Base-by-base conservation (phyloP, 768 basidiomycete species). In the Ephemerocybe angulata region DNA sequence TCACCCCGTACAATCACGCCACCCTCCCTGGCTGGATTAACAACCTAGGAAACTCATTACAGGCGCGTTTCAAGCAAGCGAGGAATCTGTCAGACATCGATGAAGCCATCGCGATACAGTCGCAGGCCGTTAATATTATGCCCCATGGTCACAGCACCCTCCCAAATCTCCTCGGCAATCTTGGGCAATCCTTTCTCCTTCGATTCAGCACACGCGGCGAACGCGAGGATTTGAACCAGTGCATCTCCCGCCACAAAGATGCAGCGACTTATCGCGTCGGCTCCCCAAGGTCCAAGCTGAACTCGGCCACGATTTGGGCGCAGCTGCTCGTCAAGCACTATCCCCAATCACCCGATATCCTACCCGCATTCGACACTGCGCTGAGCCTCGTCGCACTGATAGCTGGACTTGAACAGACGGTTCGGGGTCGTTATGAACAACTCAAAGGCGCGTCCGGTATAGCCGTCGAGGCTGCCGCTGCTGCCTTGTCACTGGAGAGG, bases 401-500 rank as follows among this genome's bases (percentile, higher is more conserved):
- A 35, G 33, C 17, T 8, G 33, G 33, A 8, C 33, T 17, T 35
- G 33, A 35, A 17, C 33, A 35, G 33, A 35, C 33, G 8, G 33
- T 35, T 17, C 33, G 17, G 33, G 8, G 33, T 35, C 33, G 33
- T 35, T 35, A 35, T 35, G 33, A 8, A 8, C 33, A 35, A 35
- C 33, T 35, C 33, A 8, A 35, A 17, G 33, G 17, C 8, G 33
- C 17, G 8, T 35, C 33, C 17, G 33, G n/a, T n/a, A n/a, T 57
- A 1, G 15, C 56, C 10, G 8, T 49, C 3, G 15, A 47, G 27
- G 69, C 70, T 4, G 65, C 65, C 1, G 60, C 64, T 8, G 61
- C 61, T 25, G 70, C 69, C 5, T 62, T 68, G 25, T 51, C 58
- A 27, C n/a, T 49, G 3, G 52, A 53, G 13, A 56, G 65, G 3